phyloP scores from a whole-genome alignment of 2,329 filamentous ascomycete genomes.

The Parastagonospora avenae region DNA sequence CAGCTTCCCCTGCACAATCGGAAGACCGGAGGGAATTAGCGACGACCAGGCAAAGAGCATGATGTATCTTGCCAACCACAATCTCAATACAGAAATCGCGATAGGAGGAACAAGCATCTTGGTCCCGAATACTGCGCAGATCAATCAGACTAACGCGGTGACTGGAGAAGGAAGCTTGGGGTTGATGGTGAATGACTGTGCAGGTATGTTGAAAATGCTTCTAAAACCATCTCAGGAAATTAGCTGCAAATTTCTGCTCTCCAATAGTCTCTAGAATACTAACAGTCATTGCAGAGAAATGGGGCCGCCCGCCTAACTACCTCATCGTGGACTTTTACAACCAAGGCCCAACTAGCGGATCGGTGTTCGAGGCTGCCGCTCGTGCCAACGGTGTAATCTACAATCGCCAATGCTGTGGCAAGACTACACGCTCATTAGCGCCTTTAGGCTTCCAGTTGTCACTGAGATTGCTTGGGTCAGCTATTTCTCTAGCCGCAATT shows the following conservation, averaged over 20 bases:
- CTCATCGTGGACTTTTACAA: conserved; percentile 51
- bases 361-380: conserved; percentile 49
- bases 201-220: conserved; percentile 42
- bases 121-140: conserved; percentile 43
- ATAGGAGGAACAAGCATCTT: conserved; percentile 35
- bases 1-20: conserved; percentile 76
- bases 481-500: conserved; percentile 20
- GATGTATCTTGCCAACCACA: conserved; percentile 89
- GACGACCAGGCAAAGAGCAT: conserved; percentile 59
- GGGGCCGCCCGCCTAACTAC: conserved; percentile 48
- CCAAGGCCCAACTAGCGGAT: conserved; percentile 40
- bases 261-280: neutral
- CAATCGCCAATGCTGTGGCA: conserved; percentile 63
- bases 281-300: conserved; percentile 28
- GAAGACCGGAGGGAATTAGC: conserved; percentile 73
- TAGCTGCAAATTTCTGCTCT: too few relatives aligned
- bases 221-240: too few relatives aligned
- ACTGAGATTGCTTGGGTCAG: conserved; percentile 20
- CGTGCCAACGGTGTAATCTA: conserved; percentile 75
- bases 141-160: conserved; percentile 44
- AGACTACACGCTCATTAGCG: conserved; percentile 16
- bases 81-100: conserved; percentile 76
- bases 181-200: conserved; percentile 38
- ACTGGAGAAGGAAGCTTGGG: conserved; percentile 43
- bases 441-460: conserved; percentile 12